phyloP scores from a whole-genome alignment of 345 rosid genomes.

The Mangifera indica region DNA sequence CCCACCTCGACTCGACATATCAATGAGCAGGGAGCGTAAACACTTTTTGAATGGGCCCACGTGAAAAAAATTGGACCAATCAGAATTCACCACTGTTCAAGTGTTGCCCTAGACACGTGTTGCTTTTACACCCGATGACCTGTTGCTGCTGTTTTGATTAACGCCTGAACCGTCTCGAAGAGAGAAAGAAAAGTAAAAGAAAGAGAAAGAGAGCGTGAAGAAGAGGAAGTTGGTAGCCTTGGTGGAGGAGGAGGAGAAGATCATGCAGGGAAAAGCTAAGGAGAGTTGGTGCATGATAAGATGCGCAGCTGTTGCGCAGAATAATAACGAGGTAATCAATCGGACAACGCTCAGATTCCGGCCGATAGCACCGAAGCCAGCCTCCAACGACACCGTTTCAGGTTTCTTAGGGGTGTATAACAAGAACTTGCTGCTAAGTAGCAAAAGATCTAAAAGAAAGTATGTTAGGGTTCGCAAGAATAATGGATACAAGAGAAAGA shows the following conservation, averaged over 20 bases:
- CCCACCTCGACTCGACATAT: too few relatives aligned
- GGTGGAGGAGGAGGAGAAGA: not conserved
- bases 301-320: slow-evolving; percentile 10
- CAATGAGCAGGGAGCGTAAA: too few relatives aligned
- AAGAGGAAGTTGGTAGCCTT: not conserved
- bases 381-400: slow-evolving; percentile 11
- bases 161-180: slow-evolving; percentile 18
- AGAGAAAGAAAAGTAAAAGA: not conserved
- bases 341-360: slow-evolving; percentile 30
- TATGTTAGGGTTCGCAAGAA: slow-evolving; percentile 38
- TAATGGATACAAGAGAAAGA: slow-evolving; percentile 13
- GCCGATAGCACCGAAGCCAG: slow-evolving; percentile 37
- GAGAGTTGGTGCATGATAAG: slow-evolving; percentile 17
- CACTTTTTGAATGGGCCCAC: not conserved
- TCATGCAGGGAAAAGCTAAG: slow-evolving; percentile 10
- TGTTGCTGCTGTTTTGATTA: slow-evolving; percentile 8
- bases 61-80: slow-evolving; percentile 15
- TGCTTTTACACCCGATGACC: slow-evolving; percentile 1
- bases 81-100: not conserved
- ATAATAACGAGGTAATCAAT: slow-evolving; percentile 20
- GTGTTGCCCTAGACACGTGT: slow-evolving; percentile 24
- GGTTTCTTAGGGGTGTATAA: slow-evolving; percentile 4
- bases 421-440: slow-evolving; percentile 6
- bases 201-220: not conserved
- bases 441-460: slow-evolving; percentile 29